These are phyloP conservation scores for Russula sp. DNA, from an alignment of 768 basidiomycete genomes.

Conservation along the genomic window DNA sequence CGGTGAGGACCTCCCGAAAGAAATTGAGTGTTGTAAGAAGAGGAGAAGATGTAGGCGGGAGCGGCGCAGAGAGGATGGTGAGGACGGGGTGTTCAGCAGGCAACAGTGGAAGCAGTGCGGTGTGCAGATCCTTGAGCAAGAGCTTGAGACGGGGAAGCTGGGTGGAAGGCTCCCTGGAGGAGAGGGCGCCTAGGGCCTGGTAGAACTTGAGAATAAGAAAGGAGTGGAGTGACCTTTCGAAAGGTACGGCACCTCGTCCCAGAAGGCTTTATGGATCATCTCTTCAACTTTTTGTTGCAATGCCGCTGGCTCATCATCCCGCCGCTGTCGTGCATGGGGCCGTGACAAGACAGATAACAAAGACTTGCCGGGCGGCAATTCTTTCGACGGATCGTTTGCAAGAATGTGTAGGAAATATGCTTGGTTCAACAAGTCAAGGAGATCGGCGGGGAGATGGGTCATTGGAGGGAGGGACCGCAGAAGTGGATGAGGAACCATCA, in stretches of 20 bases:
- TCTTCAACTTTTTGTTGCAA: constrained; percentile 45
- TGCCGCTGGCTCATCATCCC: constrained; percentile 28
- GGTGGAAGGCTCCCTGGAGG: constrained; percentile 49
- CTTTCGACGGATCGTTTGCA: constrained; percentile 50
- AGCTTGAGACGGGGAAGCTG: constrained; percentile 55
- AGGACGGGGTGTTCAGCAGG: constrained; percentile 49
- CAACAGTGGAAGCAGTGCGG: constrained; percentile 50
- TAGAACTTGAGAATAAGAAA: constrained; percentile 5
- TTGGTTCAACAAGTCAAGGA: constrained; percentile 51
- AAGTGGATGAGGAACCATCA: constrained; percentile 19
- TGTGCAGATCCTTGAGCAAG: constrained; percentile 49
- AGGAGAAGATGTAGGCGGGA: constrained; percentile 64
- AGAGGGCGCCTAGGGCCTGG: constrained; percentile 53
- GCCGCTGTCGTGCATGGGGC: constrained; percentile 19
- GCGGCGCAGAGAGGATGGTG: constrained; percentile 46
- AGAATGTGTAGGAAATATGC: constrained; percentile 64
- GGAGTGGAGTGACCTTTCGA: neutral
- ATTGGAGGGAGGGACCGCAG: constrained; percentile 23
- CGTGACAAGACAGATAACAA: constrained; percentile 55
- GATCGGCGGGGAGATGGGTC: constrained; percentile 45
- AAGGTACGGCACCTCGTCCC: constrained; percentile 52
- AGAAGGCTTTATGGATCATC: constrained; percentile 59
- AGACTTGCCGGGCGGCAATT: constrained; percentile 70
- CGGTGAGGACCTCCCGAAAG: constrained; percentile 47
- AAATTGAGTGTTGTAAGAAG: constrained; percentile 50